Percentiles rank a stretch among this genome's conserved stretches.
phyloP scores from a whole-genome alignment of 108 stramenopile species.

The Fistulifera pelliculosa region DNA sequence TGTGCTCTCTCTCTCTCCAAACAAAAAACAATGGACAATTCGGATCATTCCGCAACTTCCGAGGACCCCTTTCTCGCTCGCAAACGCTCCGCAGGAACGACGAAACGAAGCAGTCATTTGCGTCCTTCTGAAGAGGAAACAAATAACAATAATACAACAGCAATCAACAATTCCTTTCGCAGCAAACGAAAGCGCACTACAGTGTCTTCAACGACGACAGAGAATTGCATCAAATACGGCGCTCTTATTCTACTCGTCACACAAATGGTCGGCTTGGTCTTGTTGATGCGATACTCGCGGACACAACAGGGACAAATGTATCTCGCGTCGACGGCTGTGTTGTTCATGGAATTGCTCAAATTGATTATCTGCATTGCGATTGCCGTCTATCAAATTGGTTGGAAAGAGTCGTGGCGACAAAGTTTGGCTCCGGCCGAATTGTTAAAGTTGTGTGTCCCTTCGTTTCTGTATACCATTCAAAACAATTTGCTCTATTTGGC shows the following conservation, averaged over 20 bases:
- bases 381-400: slow-evolving; percentile 31
- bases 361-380: slow-evolving; percentile 61
- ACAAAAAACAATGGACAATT: too few relatives aligned
- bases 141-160: too few relatives aligned
- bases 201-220: too few relatives aligned
- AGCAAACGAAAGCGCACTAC: too few relatives aligned
- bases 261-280: slow-evolving; percentile 83
- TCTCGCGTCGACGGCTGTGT: slow-evolving; percentile 77
- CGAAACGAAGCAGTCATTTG: too few relatives aligned
- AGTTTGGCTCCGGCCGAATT: slow-evolving; percentile 59
- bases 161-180: too few relatives aligned
- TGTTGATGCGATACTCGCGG: slow-evolving; percentile 71
- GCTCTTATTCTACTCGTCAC: slow-evolving; percentile 72
- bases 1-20: too few relatives aligned
- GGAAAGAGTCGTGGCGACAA: background rate
- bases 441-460: slow-evolving; percentile 91
- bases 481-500: slow-evolving; percentile 97
- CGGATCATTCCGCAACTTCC: too few relatives aligned
- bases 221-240: slow-evolving; percentile 60
- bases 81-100: too few relatives aligned
- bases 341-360: slow-evolving; percentile 81
- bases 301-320: slow-evolving; percentile 60
- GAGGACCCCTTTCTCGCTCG: too few relatives aligned
- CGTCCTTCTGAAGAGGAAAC: too few relatives aligned
- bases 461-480: slow-evolving; percentile 92